A percentile compares a stretch with the other conserved stretches of the same genome.
These are phyloP conservation scores for Kluyveromyces nonfermentans DNA, from an alignment of 805 yeast genomes.

Conservation along the genomic window DNA sequence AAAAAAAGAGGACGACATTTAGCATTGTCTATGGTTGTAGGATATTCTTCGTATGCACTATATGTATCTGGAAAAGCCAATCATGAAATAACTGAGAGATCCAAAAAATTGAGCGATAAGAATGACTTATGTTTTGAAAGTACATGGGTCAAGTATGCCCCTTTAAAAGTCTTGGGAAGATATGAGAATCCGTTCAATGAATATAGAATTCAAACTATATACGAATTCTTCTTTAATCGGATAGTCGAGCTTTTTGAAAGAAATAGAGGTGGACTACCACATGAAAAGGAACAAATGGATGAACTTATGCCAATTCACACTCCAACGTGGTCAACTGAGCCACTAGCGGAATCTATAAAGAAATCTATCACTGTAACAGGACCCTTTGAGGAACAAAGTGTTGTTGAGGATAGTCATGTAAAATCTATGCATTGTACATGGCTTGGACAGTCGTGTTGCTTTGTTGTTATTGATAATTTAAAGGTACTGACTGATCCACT, in stretches of 20 bases:
- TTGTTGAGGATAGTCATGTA: not conserved
- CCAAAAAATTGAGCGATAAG: slow-evolving; percentile 16
- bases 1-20: slow-evolving; percentile 7
- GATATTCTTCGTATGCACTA: slow-evolving; percentile 59
- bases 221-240: slow-evolving; percentile 73
- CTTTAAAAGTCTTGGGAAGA: slow-evolving; percentile 57
- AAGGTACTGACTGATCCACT: slow-evolving; percentile 82
- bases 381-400: not conserved
- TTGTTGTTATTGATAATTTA: slow-evolving; percentile 60
- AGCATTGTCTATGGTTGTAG: slow-evolving; percentile 19
- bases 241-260: slow-evolving; percentile 59
- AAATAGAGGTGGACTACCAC: slow-evolving; percentile 53
- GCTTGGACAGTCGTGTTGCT: slow-evolving; percentile 88
- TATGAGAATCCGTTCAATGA: slow-evolving; percentile 88
- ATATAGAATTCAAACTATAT: slow-evolving; percentile 80
- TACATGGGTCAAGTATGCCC: slow-evolving; percentile 32
- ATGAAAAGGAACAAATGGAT: slow-evolving; percentile 37
- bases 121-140: slow-evolving; percentile 6
- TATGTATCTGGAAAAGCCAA: slow-evolving; percentile 49
- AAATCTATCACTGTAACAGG: not conserved
- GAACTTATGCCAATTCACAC: slow-evolving; percentile 47
- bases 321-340: slow-evolving; percentile 38
- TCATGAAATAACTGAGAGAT: slow-evolving; percentile 41
- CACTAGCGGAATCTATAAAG: not conserved
- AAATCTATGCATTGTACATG: slow-evolving; percentile 46